phyloP scores from a whole-genome alignment of 1,284 basidiomycete genomes.

The Fomitopsis pinicola region DNA sequence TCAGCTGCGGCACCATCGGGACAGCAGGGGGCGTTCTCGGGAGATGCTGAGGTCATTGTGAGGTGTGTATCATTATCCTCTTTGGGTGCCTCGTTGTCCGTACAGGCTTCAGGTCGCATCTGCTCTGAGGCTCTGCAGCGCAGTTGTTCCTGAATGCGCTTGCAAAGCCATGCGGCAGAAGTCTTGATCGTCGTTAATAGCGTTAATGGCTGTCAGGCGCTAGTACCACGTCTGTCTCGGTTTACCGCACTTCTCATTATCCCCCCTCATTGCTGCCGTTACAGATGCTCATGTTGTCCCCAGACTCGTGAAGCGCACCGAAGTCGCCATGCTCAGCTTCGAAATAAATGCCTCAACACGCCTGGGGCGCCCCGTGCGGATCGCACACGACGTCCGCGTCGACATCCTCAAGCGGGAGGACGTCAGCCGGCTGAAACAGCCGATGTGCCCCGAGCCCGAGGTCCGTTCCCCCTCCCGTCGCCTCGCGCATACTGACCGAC shows the following conservation, averaged over 20 bases:
- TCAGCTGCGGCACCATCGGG: slow-evolving; percentile 41
- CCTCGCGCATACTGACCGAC: background rate
- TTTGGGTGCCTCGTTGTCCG: background rate
- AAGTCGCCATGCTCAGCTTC: slow-evolving; percentile 69
- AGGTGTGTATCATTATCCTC: slow-evolving; percentile 34
- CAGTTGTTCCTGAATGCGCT: no score
- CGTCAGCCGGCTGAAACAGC: slow-evolving; percentile 72
- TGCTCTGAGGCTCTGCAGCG: no score
- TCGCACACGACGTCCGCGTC: slow-evolving; percentile 72
- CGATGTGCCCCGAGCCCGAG: slow-evolving; percentile 85
- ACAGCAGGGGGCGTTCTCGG: slow-evolving; percentile 9
- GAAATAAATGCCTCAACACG: slow-evolving; percentile 61
- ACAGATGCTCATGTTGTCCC: background rate
- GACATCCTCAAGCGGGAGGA: slow-evolving; percentile 75
- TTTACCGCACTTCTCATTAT: no score
- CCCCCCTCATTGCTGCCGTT: background rate
- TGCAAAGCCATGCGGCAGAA: no score
- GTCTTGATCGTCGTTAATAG: no score
- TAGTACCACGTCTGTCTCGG: no score
- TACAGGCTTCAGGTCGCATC: no score
- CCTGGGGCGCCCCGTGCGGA: slow-evolving; percentile 49
- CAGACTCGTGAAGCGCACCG: slow-evolving; percentile 73
- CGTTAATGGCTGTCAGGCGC: no score
- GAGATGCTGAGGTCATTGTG: slow-evolving; percentile 61
- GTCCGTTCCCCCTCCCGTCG: slow-evolving; percentile 39